Conservation (phyloP, 129 eudicot species). For the Centaurea solstitialis region DNA sequence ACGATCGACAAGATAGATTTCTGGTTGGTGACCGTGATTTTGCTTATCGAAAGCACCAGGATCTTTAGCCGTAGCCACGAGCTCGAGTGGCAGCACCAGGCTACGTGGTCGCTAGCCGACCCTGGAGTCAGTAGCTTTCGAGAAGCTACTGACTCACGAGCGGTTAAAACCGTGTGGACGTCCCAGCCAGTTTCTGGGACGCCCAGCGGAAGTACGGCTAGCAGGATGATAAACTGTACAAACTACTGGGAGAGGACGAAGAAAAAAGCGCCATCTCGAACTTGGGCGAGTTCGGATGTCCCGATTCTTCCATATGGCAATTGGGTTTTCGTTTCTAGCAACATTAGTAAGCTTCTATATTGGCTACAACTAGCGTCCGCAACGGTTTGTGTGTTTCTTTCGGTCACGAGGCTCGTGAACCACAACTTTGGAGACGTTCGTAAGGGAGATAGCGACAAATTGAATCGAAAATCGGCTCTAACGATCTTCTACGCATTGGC, state of each 20-base stretch:
- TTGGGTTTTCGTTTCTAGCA: slow-evolving; percentile 69
- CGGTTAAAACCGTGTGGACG: slow-evolving; percentile 25
- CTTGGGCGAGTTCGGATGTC: slow-evolving; percentile 78
- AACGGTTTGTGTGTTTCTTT: slow-evolving; percentile 64
- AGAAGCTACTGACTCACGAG: slow-evolving; percentile 42
- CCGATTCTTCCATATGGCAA: slow-evolving; percentile 75
- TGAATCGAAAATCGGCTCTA: slow-evolving; percentile 66
- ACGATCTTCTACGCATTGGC: slow-evolving; percentile 77
- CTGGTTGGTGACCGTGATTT: slow-evolving; percentile 75
- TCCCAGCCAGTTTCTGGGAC: slow-evolving; percentile 28
- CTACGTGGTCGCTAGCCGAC: slow-evolving; percentile 81
- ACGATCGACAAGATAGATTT: slow-evolving; percentile 72
- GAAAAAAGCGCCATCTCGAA: slow-evolving; percentile 44
- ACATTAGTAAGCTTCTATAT: slow-evolving; percentile 65
- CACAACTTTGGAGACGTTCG: slow-evolving; percentile 41
- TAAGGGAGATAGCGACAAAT: slow-evolving; percentile 46
- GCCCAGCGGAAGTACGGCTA: slow-evolving; percentile 9
- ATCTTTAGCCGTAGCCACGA: slow-evolving; percentile 92
- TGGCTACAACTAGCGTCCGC: slow-evolving; percentile 86
- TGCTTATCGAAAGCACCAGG: slow-evolving; percentile 71
- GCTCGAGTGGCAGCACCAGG: slow-evolving; percentile 98
- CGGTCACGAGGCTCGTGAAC: slow-evolving; percentile 56
- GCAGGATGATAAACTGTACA: neutral
- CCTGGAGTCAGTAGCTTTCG: slow-evolving; percentile 70
- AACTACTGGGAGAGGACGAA: slow-evolving; percentile 16